Percentiles rank a stretch among this genome's conserved stretches.
Conservation (phyloP, 306 rosid species). For the Canavalia ensiformis region DNA sequence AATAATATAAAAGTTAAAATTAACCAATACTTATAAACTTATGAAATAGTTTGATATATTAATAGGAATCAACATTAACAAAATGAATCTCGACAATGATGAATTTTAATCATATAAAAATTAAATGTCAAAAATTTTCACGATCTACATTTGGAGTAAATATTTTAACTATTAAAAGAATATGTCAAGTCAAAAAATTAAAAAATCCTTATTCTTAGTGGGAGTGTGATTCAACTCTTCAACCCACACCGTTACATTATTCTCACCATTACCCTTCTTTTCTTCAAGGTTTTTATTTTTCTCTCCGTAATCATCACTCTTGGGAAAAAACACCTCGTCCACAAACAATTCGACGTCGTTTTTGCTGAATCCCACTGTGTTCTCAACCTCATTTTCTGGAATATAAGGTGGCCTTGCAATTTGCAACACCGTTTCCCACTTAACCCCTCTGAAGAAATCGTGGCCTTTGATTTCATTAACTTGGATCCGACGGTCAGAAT, state of each 20-base stretch:
- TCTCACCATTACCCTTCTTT: slow-evolving; percentile 8
- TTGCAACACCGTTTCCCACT: slow-evolving; percentile 70
- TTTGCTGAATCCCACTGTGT: slow-evolving; percentile 43
- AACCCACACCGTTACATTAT: slow-evolving; percentile 43
- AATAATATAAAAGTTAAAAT: too few relatives aligned
- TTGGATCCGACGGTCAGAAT: slow-evolving; percentile 67
- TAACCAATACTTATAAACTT: too few relatives aligned
- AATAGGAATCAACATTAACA: background rate
- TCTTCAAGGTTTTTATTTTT: background rate
- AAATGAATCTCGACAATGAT: background rate
- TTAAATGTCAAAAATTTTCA: background rate
- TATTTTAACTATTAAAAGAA: background rate
- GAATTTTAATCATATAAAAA: background rate
- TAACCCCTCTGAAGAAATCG: slow-evolving; percentile 69
- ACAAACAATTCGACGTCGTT: slow-evolving; percentile 75
- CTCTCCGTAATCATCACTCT: background rate
- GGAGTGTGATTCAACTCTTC: slow-evolving; percentile 40
- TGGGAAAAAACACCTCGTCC: slow-evolving; percentile 59
- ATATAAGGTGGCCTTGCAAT: slow-evolving; percentile 80
- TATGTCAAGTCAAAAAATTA: slow-evolving; percentile 53
- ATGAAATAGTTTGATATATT: background rate
- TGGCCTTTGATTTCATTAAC: slow-evolving; percentile 77
- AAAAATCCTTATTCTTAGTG: slow-evolving; percentile 53
- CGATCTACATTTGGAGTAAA: background rate
- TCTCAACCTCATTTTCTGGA: slow-evolving; percentile 58